Percentiles rank a stretch among this genome's conserved stretches.
Evolutionary conservation across 1,139 yeast species (phyloP).

Genomic region (Pichia sp.): DNA sequence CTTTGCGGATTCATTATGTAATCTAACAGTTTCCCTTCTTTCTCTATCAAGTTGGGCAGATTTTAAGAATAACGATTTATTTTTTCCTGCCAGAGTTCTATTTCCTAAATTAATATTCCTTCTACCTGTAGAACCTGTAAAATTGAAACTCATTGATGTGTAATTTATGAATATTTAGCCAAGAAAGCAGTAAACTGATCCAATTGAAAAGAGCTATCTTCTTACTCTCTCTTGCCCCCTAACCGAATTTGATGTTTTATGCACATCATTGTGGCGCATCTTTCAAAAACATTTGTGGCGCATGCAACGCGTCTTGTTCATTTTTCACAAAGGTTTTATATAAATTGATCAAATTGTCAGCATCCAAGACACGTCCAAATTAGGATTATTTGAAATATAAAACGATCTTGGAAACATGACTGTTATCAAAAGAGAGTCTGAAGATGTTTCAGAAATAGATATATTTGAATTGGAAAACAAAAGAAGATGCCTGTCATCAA

Average conservation of each 20-base stretch:
- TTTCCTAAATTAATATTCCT: slow-evolving; percentile 76
- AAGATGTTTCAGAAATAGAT: slow-evolving; percentile 1
- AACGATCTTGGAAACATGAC: background rate
- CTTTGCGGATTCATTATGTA: slow-evolving; percentile 42
- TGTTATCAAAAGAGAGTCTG: background rate
- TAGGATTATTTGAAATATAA: background rate
- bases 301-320: background rate
- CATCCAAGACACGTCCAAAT: background rate
- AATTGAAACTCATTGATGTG: slow-evolving; percentile 37
- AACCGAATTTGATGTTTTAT: background rate
- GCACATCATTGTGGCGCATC: background rate
- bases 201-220: too few species aligned
- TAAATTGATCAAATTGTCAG: background rate
- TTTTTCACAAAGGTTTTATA: background rate
- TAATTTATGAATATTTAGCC: background rate
- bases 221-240: background rate
- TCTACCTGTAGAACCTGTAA: slow-evolving; percentile 57
- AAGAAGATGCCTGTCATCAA: slow-evolving; percentile 9
- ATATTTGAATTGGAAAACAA: slow-evolving; percentile 12
- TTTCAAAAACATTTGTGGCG: background rate
- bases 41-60: slow-evolving; percentile 62
- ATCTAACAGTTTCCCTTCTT: slow-evolving; percentile 52
- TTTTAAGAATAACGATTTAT: slow-evolving; percentile 42
- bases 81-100: slow-evolving; percentile 30
- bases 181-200: background rate